Evolutionary conservation across 257 asterid species (phyloP).

Genomic region (Sherardia arvensis): DNA sequence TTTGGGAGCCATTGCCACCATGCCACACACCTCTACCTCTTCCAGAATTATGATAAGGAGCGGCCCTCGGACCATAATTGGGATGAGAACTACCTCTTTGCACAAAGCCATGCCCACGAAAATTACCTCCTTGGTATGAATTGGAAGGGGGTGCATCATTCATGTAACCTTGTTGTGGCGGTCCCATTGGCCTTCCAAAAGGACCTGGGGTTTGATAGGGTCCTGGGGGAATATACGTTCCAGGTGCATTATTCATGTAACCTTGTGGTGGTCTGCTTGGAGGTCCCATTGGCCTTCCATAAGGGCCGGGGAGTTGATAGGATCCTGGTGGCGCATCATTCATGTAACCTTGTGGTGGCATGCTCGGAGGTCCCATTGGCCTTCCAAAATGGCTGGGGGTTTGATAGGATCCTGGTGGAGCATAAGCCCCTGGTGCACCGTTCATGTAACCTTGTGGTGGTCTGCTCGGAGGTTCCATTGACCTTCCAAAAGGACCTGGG

Average conservation of each 20-base stretch:
- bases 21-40: not conserved
- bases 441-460: conserved; percentile 31
- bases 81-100: conserved; percentile 23
- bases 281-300: conserved; percentile 20
- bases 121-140: conserved; percentile 21
- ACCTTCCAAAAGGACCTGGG: conserved; percentile 21
- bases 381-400: conserved; percentile 19
- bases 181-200: conserved; percentile 21
- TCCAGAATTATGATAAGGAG: conserved; percentile 13
- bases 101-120: conserved; percentile 20
- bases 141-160: conserved; percentile 31
- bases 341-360: conserved; percentile 28
- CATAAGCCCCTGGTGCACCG: conserved; percentile 27
- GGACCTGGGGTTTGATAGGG: conserved; percentile 26
- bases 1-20: conserved; percentile 16
- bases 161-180: conserved; percentile 30
- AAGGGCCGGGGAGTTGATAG: conserved; percentile 25
- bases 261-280: conserved; percentile 27
- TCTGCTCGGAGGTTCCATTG: conserved; percentile 18
- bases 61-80: conserved; percentile 31
- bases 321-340: conserved; percentile 19
- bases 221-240: conserved; percentile 21
- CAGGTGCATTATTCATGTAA: conserved; percentile 24
- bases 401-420: conserved; percentile 21
- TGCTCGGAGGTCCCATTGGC: conserved; percentile 20